A percentile compares a stretch with the other conserved stretches of the same genome.
Conservation (phyloP, 306 rosid species). For the Cicer yamashitae region DNA sequence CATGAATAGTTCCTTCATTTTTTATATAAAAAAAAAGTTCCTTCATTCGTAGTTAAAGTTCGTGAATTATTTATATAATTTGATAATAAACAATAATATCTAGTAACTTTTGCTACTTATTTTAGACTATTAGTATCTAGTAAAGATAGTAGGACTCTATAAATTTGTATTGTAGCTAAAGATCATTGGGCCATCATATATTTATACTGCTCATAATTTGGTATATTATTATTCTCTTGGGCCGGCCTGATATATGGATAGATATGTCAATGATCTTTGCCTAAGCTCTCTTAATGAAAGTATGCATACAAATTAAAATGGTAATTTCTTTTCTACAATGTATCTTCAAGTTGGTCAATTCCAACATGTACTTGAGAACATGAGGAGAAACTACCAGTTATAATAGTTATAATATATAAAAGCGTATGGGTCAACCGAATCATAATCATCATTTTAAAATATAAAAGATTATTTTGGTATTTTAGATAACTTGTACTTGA, state of each 20-base stretch:
- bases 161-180: constrained; percentile 13
- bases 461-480: too few species aligned
- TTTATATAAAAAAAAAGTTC: too few species aligned
- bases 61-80: constrained; percentile 20
- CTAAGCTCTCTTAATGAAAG: not conserved
- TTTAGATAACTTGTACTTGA: too few species aligned
- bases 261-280: not conserved
- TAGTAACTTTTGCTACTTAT: constrained; percentile 27
- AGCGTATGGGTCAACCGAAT: not conserved
- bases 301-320: not conserved
- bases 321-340: too few species aligned
- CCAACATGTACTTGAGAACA: too few species aligned
- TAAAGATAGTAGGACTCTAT: constrained; percentile 39
- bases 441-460: not conserved
- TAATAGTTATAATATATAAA: not conserved
- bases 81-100: constrained; percentile 36
- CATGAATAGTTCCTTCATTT: too few species aligned
- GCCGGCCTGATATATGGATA: not conserved
- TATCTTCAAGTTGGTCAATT: too few species aligned
- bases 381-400: too few species aligned
- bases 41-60: constrained; percentile 46
- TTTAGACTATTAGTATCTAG: constrained; percentile 21
- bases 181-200: constrained; percentile 31
- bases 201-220: too few species aligned
- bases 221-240: too few species aligned